Conservation (phyloP, 345 rosid species). For the Erodium maritimum region DNA sequence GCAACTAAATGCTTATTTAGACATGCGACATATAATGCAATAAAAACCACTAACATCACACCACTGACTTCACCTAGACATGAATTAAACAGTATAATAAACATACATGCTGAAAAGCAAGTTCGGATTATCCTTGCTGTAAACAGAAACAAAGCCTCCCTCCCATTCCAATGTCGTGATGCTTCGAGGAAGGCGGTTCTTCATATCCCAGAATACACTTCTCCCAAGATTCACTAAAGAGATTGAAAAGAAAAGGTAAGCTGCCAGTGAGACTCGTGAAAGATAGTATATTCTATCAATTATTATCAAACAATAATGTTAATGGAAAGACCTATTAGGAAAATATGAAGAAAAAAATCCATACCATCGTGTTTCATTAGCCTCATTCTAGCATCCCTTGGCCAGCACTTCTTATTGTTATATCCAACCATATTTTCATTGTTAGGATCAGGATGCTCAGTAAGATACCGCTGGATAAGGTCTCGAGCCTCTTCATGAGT, state of each 20-base stretch:
- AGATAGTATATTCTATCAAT: not conserved
- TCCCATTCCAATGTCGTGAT: slow-evolving; percentile 99
- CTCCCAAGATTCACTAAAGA: slow-evolving; percentile 62
- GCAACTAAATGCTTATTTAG: too few species aligned
- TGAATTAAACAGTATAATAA: too few species aligned
- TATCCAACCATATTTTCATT: slow-evolving; percentile 99
- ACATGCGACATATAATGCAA: not conserved
- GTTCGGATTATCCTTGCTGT: slow-evolving; percentile 99
- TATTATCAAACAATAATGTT: not conserved
- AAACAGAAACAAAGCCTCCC: slow-evolving; percentile 93
- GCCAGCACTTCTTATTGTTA: slow-evolving; percentile 99
- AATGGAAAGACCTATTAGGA: not conserved
- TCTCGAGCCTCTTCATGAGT: slow-evolving; percentile 99
- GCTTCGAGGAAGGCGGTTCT: slow-evolving; percentile 96
- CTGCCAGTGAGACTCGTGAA: not conserved
- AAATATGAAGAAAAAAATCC: not conserved
- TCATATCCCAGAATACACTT: slow-evolving; percentile 99
- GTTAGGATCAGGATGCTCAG: slow-evolving; percentile 99
- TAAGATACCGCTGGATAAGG: slow-evolving; percentile 96
- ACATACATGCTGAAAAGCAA: slow-evolving; percentile 98
- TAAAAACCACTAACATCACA: not conserved
- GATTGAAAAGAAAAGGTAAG: not conserved
- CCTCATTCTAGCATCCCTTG: slow-evolving; percentile 99
- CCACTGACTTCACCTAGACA: too few species aligned
- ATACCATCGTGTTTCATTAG: slow-evolving; percentile 99